phyloP scores from a whole-genome alignment of 2,329 filamentous ascomycete genomes.

The Neocucurbitaria cava region DNA sequence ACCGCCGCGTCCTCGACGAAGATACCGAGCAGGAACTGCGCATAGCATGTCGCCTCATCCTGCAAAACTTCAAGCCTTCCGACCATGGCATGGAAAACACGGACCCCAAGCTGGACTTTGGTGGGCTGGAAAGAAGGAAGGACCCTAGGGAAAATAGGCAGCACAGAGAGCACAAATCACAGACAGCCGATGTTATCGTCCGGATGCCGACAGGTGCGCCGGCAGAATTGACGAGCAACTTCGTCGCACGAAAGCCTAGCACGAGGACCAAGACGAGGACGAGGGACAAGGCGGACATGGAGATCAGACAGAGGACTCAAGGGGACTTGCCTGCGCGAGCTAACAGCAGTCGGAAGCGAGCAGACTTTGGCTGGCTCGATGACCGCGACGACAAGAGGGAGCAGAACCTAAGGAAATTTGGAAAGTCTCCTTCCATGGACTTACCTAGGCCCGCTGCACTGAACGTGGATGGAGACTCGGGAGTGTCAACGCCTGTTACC shows the following conservation, averaged over 20 bases:
- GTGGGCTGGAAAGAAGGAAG: slow-evolving; percentile 27
- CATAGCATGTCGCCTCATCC: slow-evolving; percentile 54
- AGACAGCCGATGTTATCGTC: slow-evolving; percentile 30
- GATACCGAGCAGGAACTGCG: slow-evolving; percentile 55
- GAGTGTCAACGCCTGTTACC: slow-evolving; percentile 52
- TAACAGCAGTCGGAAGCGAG: slow-evolving; percentile 43
- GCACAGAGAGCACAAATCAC: slow-evolving; percentile 24
- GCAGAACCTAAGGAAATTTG: slow-evolving; percentile 25
- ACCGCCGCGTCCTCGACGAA: slow-evolving; percentile 52
- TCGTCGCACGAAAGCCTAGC: slow-evolving; percentile 30
- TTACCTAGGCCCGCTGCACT: slow-evolving; percentile 22
- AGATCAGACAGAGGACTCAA: slow-evolving; percentile 16
- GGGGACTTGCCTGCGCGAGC: slow-evolving; percentile 35
- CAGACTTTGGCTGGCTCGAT: slow-evolving; percentile 31
- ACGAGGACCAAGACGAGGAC: slow-evolving; percentile 34
- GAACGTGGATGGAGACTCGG: slow-evolving; percentile 41
- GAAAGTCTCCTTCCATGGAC: slow-evolving; percentile 29
- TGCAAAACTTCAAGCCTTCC: slow-evolving; percentile 51
- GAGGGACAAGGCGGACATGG: slow-evolving; percentile 30
- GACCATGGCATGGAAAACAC: slow-evolving; percentile 46
- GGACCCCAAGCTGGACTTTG: slow-evolving; percentile 47
- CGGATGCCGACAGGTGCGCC: slow-evolving; percentile 40
- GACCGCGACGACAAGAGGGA: slow-evolving; percentile 31
- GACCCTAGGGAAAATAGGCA: slow-evolving; percentile 14
- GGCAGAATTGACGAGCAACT: slow-evolving; percentile 34